Conservation (phyloP, 148 eudicot genomes). For the Fagopyrum esculentum region DNA sequence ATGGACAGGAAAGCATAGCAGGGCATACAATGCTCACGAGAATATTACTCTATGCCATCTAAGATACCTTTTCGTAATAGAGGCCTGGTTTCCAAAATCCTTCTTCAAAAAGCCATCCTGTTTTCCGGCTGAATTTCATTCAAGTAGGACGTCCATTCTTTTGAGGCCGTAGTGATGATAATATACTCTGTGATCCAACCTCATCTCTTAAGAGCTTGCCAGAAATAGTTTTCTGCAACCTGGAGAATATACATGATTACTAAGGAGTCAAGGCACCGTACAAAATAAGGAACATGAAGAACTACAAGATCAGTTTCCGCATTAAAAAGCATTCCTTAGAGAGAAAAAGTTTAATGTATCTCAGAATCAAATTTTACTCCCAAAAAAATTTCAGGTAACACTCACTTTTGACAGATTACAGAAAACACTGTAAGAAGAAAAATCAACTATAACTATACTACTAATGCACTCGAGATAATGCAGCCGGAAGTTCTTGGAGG, state of each 20-base stretch:
- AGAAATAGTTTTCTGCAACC: constrained; percentile 30
- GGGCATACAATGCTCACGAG: not conserved
- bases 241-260: constrained; percentile 8
- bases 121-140: not conserved
- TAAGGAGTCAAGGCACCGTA: constrained; percentile 9
- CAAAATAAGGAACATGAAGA: not conserved
- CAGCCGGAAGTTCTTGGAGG: not conserved
- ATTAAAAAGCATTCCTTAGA: too few species aligned
- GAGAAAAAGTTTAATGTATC: too few species aligned
- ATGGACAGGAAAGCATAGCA: not conserved
- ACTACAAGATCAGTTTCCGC: too few species aligned
- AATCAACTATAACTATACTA: not conserved
- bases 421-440: not conserved
- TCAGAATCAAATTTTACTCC: too few species aligned
- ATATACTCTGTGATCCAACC: constrained; percentile 23
- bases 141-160: constrained; percentile 33
- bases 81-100: constrained; percentile 5
- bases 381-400: too few species aligned
- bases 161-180: constrained; percentile 21
- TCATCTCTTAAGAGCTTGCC: constrained; percentile 36
- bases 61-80: constrained; percentile 6
- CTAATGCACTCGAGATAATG: not conserved
- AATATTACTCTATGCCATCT: not conserved
- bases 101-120: not conserved
- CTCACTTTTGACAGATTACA: not conserved